Evolutionary conservation across 495 filamentous ascomycete genomes (phyloP).

Genomic region (Hypoxylon subgilvum): DNA sequence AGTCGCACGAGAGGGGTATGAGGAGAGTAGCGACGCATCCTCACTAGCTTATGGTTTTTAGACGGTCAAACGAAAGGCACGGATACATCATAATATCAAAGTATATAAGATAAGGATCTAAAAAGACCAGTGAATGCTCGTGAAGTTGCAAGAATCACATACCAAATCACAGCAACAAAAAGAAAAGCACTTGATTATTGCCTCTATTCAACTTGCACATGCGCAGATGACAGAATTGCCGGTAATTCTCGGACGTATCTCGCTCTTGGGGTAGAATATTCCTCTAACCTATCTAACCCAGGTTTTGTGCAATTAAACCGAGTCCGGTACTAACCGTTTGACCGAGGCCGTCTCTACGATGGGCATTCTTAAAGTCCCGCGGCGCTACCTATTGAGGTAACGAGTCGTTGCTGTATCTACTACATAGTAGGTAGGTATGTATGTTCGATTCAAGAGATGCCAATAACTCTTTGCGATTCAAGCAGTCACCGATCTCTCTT

Average conservation of each 20-base stretch:
- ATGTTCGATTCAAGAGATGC: too few species aligned
- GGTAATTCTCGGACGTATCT: constrained; percentile 11
- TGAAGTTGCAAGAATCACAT: too few species aligned
- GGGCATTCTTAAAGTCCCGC: constrained; percentile 28
- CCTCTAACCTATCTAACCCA: constrained; percentile 19
- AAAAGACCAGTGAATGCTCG: too few species aligned
- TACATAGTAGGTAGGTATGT: too few species aligned
- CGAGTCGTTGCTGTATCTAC: too few species aligned
- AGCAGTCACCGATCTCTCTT: too few species aligned
- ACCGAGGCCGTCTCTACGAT: constrained; percentile 13
- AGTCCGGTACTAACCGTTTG: background rate
- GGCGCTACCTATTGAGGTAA: background rate
- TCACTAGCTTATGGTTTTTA: constrained; percentile 5
- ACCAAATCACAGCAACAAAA: background rate
- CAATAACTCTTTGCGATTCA: too few species aligned
- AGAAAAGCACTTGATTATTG: constrained; percentile 1
- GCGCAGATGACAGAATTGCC: constrained; percentile 24
- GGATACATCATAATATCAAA: constrained; percentile 21
- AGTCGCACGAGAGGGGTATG: constrained; percentile 25
- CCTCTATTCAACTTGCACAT: constrained; percentile 1
- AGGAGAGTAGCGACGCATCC: constrained; percentile 27
- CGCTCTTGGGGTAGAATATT: constrained; percentile 8
- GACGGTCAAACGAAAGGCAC: background rate
- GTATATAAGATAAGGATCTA: constrained; percentile 5
- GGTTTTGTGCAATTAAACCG: constrained; percentile 3